These are phyloP conservation scores for Triangularia verruculosa DNA, from an alignment of 2,329 filamentous ascomycete species.

Conservation along the genomic window DNA sequence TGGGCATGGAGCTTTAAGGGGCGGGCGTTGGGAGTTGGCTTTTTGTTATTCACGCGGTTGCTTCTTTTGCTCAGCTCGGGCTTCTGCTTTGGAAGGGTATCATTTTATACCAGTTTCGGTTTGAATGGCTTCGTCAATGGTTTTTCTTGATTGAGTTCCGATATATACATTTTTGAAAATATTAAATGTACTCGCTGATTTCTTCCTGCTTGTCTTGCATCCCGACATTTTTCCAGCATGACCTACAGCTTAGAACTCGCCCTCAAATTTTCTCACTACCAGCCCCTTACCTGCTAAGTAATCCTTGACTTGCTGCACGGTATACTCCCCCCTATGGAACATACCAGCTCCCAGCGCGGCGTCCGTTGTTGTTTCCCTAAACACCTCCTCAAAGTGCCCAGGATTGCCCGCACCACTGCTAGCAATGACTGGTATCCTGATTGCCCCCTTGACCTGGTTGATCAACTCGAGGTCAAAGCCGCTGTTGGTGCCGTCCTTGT, in stretches of 20 bases:
- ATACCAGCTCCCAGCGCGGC: constrained; percentile 94
- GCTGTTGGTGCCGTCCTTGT: constrained; percentile 90
- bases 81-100: not conserved
- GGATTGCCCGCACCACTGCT: constrained; percentile 89
- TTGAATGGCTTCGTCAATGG: not conserved
- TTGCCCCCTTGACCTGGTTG: constrained; percentile 76
- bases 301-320: constrained; percentile 90
- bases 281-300: constrained; percentile 68
- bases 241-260: constrained; percentile 35
- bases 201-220: not conserved
- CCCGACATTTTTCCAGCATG: not conserved
- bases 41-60: not conserved
- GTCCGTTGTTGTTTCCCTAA: constrained; percentile 79
- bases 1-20: constrained; percentile 77
- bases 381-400: constrained; percentile 86
- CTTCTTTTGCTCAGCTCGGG: not conserved
- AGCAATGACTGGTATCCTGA: constrained; percentile 92
- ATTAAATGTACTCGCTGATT: not conserved
- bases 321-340: constrained; percentile 96
- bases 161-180: not conserved
- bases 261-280: constrained; percentile 76
- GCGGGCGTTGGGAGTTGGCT: not conserved
- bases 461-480: constrained; percentile 95
- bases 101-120: not conserved
- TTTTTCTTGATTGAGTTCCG: not conserved